Conservation (phyloP, 2,329 filamentous ascomycete species). For the Colletotrichum brevisporum region DNA sequence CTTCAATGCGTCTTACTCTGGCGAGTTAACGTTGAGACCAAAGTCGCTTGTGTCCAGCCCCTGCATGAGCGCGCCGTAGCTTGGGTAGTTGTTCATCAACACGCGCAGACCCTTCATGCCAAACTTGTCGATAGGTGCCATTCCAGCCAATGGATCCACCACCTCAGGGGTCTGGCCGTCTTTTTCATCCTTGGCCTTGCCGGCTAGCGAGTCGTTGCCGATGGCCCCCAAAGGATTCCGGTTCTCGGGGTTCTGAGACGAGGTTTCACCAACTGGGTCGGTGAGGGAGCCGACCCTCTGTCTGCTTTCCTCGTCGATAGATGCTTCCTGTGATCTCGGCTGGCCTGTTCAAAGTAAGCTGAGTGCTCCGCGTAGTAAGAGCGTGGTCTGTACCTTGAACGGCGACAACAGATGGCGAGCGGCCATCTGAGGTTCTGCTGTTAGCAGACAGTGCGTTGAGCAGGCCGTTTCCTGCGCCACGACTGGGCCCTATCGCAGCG, state of each 20-base stretch:
- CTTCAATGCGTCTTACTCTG: conserved; percentile 63
- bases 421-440: conserved; percentile 63
- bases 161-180: conserved; percentile 56
- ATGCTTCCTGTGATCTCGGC: conserved; percentile 60
- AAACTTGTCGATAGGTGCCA: conserved; percentile 75
- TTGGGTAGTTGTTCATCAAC: conserved; percentile 74
- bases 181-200: conserved; percentile 60
- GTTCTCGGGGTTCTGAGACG: conserved; percentile 50
- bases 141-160: conserved; percentile 72
- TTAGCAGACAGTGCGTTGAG: conserved; percentile 76
- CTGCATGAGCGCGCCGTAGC: conserved; percentile 72
- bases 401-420: conserved; percentile 59
- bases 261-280: conserved; percentile 54
- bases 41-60: conserved; percentile 71
- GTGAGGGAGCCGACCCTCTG: conserved; percentile 62
- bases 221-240: conserved; percentile 62
- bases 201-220: conserved; percentile 57
- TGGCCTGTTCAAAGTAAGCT: conserved; percentile 27
- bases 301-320: conserved; percentile 59
- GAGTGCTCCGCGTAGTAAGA: background rate
- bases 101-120: conserved; percentile 75
- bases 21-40: conserved; percentile 70
- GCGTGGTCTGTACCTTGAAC: conserved; percentile 49
- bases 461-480: conserved; percentile 69
- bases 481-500: conserved; percentile 51